These are phyloP conservation scores for Backusella macrospora DNA, from an alignment of 192 early-diverging fungal genomes.

Conservation along the genomic window DNA sequence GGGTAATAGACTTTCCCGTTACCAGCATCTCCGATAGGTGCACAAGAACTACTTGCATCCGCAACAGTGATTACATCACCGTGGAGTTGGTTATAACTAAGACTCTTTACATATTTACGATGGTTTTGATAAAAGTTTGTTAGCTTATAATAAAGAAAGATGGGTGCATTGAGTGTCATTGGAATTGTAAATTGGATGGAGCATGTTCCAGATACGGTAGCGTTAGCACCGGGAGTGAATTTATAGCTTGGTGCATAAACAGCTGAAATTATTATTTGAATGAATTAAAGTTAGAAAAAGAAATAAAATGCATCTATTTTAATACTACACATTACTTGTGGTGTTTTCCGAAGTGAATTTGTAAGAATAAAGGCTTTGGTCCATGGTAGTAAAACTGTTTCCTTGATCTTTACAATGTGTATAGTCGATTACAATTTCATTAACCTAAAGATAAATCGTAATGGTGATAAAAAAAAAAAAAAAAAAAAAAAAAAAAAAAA, in stretches of 20 bases:
- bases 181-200: slow-evolving; percentile 74
- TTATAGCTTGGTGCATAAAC: slow-evolving; percentile 28
- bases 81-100: slow-evolving; percentile 80
- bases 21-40: slow-evolving; percentile 52
- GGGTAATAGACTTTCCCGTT: slow-evolving; percentile 70
- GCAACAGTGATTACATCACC: slow-evolving; percentile 55
- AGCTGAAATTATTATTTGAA: slow-evolving; percentile 10
- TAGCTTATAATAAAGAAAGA: slow-evolving; percentile 94
- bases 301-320: neutral
- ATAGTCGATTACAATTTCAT: slow-evolving; percentile 93
- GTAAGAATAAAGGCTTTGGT: slow-evolving; percentile 29
- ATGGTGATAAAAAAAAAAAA: too few species aligned
- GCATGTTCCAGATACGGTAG: slow-evolving; percentile 48
- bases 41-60: slow-evolving; percentile 55
- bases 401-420: slow-evolving; percentile 69
- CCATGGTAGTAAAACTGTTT: neutral
- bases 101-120: slow-evolving; percentile 91
- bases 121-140: slow-evolving; percentile 99
- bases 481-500: too few species aligned
- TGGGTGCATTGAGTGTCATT: slow-evolving; percentile 67
- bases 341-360: slow-evolving; percentile 42
- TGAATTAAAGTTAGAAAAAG: neutral
- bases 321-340: slow-evolving; percentile 28
- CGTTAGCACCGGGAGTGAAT: slow-evolving; percentile 5
- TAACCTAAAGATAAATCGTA: slow-evolving; percentile 60